Evolutionary conservation across 345 rosid genomes (phyloP), one percentile per base, ranked within the genome.

Genomic region (Brassica juncea): DNA sequence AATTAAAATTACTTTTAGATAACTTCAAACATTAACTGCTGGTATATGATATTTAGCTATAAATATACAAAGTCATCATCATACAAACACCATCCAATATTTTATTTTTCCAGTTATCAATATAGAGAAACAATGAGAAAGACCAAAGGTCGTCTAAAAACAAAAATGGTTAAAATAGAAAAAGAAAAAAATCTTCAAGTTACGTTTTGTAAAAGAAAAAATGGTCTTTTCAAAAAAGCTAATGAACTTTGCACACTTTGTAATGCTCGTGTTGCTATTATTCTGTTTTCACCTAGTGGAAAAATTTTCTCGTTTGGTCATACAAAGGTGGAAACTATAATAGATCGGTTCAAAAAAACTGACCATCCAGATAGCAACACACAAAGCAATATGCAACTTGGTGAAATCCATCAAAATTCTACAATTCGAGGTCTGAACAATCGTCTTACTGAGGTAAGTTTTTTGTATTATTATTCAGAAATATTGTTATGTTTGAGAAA

Each of bases 221-320:
- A n/a, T 4, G 82, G 79, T 0, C 75, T 82, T 68, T 82, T 77
- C 35, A 82, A 82, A 0, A 82, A 82, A 0, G 72, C 81, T 4
- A 72, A 81, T 73, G 81, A 82, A 4, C 68, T 82, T 54, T 82
- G 44, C 8, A 82, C 72, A 49, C 75, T 82, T 47, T 82, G 79
- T 72, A 71, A 11, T 77, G 78, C 57, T 15, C 62, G 74, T 32
- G 7, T 82, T 1, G 72, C 62, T 5, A 7, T 73, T 5, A 63
- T 82, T 39, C 42, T 81, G 6, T 76, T 66, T 0, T 81, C 81
- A 9, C 77, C 83, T 0, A 39, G 77, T 58, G 14, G 44, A 16
- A 90, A 89, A 82, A 79, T 83, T 5, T 89, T 80, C 77, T 87
- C 91, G 52, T 90, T 89, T 27, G 92, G 91, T 4, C 87, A 90